Evolutionary conservation across 2,329 filamentous ascomycete genomes (phyloP).

Genomic region (Aspergillus alliaceus): DNA sequence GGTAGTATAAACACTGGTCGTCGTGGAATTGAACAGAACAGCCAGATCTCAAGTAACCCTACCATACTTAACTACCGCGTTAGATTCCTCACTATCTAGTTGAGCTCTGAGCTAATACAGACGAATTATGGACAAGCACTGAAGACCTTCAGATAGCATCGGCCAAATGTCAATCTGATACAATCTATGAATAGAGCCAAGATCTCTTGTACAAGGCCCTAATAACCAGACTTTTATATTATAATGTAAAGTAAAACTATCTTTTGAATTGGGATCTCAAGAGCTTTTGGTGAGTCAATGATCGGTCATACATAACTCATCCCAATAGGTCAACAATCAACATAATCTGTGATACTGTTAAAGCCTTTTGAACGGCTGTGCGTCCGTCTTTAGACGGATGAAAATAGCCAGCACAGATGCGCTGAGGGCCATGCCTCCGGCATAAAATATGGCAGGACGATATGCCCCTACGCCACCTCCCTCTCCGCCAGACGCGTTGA

Average conservation of each 20-base stretch:
- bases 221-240: too few relatives aligned
- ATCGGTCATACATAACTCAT: too few relatives aligned
- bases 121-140: background rate
- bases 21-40: too few relatives aligned
- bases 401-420: slow-evolving; percentile 46
- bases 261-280: too few relatives aligned
- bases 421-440: slow-evolving; percentile 53
- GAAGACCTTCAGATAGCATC: too few relatives aligned
- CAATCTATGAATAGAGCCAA: too few relatives aligned
- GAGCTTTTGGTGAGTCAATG: too few relatives aligned
- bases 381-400: slow-evolving; percentile 48
- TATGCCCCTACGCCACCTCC: slow-evolving; percentile 54
- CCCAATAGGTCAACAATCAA: too few relatives aligned
- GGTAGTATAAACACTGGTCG: too few relatives aligned
- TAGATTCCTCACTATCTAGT: background rate
- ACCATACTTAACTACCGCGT: background rate
- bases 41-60: background rate
- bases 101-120: background rate
- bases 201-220: too few relatives aligned
- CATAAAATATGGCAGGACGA: slow-evolving; percentile 63
- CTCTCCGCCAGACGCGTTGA: slow-evolving; percentile 56
- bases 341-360: slow-evolving; percentile 9
- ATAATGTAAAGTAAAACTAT: too few relatives aligned
- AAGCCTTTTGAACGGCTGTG: slow-evolving; percentile 37
- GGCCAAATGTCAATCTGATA: too few relatives aligned